phyloP scores from a whole-genome alignment of 1,139 yeast species.

The Suhomyces ambrosiae region DNA sequence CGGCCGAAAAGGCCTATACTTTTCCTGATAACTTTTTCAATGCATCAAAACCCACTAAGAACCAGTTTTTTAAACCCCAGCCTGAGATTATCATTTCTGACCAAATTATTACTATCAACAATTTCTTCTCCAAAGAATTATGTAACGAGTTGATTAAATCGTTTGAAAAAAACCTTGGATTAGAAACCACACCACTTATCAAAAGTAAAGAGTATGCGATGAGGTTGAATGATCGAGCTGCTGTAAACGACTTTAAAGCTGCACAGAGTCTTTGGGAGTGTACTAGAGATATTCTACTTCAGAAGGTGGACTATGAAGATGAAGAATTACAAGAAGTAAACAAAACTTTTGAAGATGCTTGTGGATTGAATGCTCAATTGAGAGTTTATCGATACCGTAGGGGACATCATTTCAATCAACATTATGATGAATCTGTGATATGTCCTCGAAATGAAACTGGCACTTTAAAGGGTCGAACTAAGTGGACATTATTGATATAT shows the following conservation, averaged over 20 bases:
- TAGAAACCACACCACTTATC: slow-evolving; percentile 53
- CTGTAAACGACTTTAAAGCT: slow-evolving; percentile 41
- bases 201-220: slow-evolving; percentile 60
- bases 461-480: slow-evolving; percentile 40
- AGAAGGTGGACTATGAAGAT: slow-evolving; percentile 32
- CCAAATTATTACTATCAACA: slow-evolving; percentile 51
- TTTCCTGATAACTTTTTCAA: slow-evolving; percentile 35
- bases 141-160: slow-evolving; percentile 49
- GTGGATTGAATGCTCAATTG: slow-evolving; percentile 59
- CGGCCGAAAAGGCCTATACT: slow-evolving; percentile 15
- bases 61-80: slow-evolving; percentile 36
- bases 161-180: slow-evolving; percentile 31
- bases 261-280: slow-evolving; percentile 50
- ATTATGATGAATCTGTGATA: slow-evolving; percentile 61
- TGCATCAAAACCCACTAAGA: slow-evolving; percentile 22
- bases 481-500: slow-evolving; percentile 63
- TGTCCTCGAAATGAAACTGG: slow-evolving; percentile 29
- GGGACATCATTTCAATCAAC: slow-evolving; percentile 66
- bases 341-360: slow-evolving; percentile 38
- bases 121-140: slow-evolving; percentile 44
- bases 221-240: slow-evolving; percentile 56
- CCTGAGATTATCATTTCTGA: slow-evolving; percentile 34
- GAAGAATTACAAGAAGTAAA: slow-evolving; percentile 30
- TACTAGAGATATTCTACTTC: slow-evolving; percentile 34
- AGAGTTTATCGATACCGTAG: slow-evolving; percentile 57